These are phyloP conservation scores for Physcia stellaris DNA, from an alignment of 495 filamentous ascomycete species.

Conservation along the genomic window DNA sequence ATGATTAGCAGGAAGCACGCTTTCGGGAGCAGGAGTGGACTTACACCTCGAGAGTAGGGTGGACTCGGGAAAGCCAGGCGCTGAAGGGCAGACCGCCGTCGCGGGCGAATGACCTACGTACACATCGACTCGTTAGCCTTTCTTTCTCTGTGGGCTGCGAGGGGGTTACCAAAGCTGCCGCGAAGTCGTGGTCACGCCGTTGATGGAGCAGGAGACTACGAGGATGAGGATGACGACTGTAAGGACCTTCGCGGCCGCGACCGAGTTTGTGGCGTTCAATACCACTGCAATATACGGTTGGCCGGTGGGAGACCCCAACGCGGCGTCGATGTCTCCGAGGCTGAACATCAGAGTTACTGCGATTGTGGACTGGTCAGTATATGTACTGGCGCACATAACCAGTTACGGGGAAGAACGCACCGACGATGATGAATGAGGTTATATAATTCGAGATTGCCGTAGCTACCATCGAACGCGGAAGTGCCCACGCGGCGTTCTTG, in stretches of 20 bases:
- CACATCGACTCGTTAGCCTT: slow-evolving; percentile 4
- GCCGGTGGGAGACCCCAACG: slow-evolving; percentile 13
- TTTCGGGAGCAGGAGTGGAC: slow-evolving; percentile 2
- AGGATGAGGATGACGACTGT: slow-evolving; percentile 23
- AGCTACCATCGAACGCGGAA: slow-evolving; percentile 26
- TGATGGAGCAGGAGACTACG: slow-evolving; percentile 21
- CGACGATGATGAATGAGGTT: slow-evolving; percentile 25
- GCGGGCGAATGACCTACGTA: slow-evolving; percentile 23
- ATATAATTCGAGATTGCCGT: slow-evolving; percentile 24
- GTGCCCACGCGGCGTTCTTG: slow-evolving; percentile 22
- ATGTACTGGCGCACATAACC: slow-evolving; percentile 7
- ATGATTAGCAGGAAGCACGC: slow-evolving; percentile 9
- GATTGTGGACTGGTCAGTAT: slow-evolving; percentile 7
- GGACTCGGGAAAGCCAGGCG: slow-evolving; percentile 20
- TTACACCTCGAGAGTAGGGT: slow-evolving; percentile 7
- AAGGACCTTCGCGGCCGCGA: slow-evolving; percentile 18
- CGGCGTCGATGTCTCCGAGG: slow-evolving; percentile 24
- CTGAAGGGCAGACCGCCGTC: slow-evolving; percentile 32
- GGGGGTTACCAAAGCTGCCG: slow-evolving; percentile 24
- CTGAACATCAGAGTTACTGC: slow-evolving; percentile 17
- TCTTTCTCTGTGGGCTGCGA: no score
- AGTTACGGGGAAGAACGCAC: slow-evolving; percentile 15
- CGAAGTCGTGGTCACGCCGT: slow-evolving; percentile 25
- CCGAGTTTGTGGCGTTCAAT: slow-evolving; percentile 18
- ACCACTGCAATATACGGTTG: slow-evolving; percentile 28